phyloP scores from a whole-genome alignment of 257 asterid genomes.

The Gardenia jasminoides region DNA sequence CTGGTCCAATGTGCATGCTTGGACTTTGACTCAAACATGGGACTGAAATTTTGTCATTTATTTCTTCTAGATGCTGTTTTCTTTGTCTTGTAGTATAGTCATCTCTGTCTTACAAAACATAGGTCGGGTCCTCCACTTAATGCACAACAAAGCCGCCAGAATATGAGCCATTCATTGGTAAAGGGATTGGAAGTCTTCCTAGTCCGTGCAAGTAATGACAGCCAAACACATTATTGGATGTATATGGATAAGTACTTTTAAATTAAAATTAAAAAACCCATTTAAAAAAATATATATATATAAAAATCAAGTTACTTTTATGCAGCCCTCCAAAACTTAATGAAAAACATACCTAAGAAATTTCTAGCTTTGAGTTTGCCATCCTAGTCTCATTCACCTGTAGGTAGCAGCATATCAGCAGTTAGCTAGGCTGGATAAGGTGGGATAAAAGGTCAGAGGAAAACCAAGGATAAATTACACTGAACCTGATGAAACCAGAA shows the following conservation, averaged over 20 bases:
- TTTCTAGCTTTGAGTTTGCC: no score
- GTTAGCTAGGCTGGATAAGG: neutral
- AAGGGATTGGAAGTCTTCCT: neutral
- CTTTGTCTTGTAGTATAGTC: conserved; percentile 1
- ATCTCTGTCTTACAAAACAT: neutral
- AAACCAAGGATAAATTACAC: neutral
- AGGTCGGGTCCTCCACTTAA: neutral
- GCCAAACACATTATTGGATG: no score
- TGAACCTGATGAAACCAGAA: no score
- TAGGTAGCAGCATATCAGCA: neutral
- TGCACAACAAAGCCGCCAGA: neutral
- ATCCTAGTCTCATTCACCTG: neutral
- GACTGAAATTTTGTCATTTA: neutral
- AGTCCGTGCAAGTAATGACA: neutral
- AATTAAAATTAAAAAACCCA: no score
- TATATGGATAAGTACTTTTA: no score
- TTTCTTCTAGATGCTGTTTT: neutral
- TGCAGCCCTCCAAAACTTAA: no score
- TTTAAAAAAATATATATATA: no score
- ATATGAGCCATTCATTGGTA: neutral
- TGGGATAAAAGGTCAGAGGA: neutral
- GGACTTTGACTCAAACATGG: neutral
- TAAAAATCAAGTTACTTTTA: no score
- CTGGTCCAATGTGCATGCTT: neutral
- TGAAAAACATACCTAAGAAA: no score